phyloP scores from a whole-genome alignment of 495 filamentous ascomycete genomes.

The Aspergillus conjunctus region DNA sequence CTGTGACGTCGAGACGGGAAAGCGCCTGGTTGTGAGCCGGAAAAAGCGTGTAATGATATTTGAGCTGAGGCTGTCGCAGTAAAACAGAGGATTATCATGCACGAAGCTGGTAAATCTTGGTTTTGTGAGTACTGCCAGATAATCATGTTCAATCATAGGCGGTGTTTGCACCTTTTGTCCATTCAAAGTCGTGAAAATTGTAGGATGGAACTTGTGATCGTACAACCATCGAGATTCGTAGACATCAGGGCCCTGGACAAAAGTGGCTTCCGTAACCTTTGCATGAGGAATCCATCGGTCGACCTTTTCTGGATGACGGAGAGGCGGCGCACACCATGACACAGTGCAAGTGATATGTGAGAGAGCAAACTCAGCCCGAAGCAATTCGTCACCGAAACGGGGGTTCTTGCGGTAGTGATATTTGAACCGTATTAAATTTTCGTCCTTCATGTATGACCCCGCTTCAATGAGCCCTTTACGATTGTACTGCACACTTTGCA shows the following conservation, averaged over 20 bases:
- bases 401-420: slow-evolving; percentile 61
- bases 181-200: slow-evolving; percentile 59
- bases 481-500: slow-evolving; percentile 57
- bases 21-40: slow-evolving; percentile 51
- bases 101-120: slow-evolving; percentile 56
- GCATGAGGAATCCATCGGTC: slow-evolving; percentile 63
- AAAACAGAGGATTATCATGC: slow-evolving; percentile 59
- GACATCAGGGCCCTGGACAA: slow-evolving; percentile 54
- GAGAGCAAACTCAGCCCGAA: slow-evolving; percentile 59
- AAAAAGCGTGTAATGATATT: slow-evolving; percentile 51
- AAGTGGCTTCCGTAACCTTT: slow-evolving; percentile 61
- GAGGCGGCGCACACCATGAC: slow-evolving; percentile 61
- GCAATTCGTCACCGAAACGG: slow-evolving; percentile 56
- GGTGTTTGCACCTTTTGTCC: slow-evolving; percentile 57
- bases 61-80: slow-evolving; percentile 49
- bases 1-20: slow-evolving; percentile 58
- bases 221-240: slow-evolving; percentile 60
- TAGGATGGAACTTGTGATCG: slow-evolving; percentile 64
- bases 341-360: slow-evolving; percentile 58
- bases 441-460: slow-evolving; percentile 58
- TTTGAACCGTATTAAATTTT: slow-evolving; percentile 57
- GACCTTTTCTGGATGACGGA: slow-evolving; percentile 52
- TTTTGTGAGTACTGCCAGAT: slow-evolving; percentile 56
- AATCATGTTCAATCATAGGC: slow-evolving; percentile 61
- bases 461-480: slow-evolving; percentile 55